Evolutionary conservation across 768 basidiomycete species (phyloP), one percentile per base, ranked within the genome.

Genomic region (Boletus patriciae): DNA sequence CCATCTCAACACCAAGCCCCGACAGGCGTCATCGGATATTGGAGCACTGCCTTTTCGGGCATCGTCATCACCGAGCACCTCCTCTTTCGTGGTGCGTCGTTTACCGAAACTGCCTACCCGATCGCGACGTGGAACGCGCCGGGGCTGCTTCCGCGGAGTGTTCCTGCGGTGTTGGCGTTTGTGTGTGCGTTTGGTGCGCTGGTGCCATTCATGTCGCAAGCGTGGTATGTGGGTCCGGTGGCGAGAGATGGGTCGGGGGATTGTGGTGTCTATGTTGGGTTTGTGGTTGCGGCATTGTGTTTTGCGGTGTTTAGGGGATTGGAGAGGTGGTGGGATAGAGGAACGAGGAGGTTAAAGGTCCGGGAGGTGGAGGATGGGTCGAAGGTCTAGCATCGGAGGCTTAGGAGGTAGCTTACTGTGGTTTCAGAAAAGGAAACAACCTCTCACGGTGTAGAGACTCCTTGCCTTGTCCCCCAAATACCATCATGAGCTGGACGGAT

Each of bases 161-260:
- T 69, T 10, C 75, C 82, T 0, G 82, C 78, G 0, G 62, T 78
- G 10, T 31, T 74, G 18, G 70, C 80, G 3, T 77, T 78, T 45
- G 19, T 72, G 13, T 76, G 74, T 38, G 75, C 72, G 2, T 73
- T 72, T 25, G 73, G 77, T 5, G 65, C 76, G 29, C 63, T 79
- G 41, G 67, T 82, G 6, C 74, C 78, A 12, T 78, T 76, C 57
- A 83, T 83, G 80, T 74, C 77, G 44, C 81, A 83, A 44, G 80
- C 67, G 40, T 83, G 79, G 80, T 83, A 76, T 57, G 71, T 73
- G 5, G 81, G 82, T 0, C 79, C 80, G 0, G 76, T 83, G 34
- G 82, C 82, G 23, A 64, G 48, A 25, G 51, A 55, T 7, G 73
- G 75, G 5, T 74, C 78, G 13, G 82, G 82, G 7, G 82, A 83